Evolutionary conservation across 1,139 yeast genomes (phyloP).

Genomic region (Spencermartinsiella ligniputridi): DNA sequence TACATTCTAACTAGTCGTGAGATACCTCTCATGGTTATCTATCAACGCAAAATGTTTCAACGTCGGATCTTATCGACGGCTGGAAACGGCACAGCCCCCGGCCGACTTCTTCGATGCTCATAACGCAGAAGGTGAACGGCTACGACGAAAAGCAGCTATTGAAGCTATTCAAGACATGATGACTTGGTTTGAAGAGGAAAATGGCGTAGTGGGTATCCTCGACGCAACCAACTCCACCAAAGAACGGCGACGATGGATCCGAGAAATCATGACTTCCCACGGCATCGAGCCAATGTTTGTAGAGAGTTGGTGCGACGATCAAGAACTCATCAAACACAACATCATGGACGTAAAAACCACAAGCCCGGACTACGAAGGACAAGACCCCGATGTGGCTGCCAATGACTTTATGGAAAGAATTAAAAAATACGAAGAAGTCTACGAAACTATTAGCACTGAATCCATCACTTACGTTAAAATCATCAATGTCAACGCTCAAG

Average conservation of each 20-base stretch:
- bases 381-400: constrained; percentile 68
- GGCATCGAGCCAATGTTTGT: constrained; percentile 84
- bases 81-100: constrained; percentile 49
- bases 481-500: constrained; percentile 82
- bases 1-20: constrained; percentile 50
- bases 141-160: constrained; percentile 66
- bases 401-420: constrained; percentile 71
- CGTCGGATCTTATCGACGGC: constrained; percentile 80
- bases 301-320: constrained; percentile 87
- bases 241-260: constrained; percentile 62
- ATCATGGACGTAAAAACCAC: constrained; percentile 81
- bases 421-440: constrained; percentile 62
- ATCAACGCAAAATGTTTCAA: constrained; percentile 84
- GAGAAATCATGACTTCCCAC: constrained; percentile 58
- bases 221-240: constrained; percentile 84
- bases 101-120: constrained; percentile 76
- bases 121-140: constrained; percentile 58
- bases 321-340: constrained; percentile 70
- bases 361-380: constrained; percentile 79
- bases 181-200: constrained; percentile 75
- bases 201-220: constrained; percentile 85
- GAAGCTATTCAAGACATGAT: constrained; percentile 79
- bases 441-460: constrained; percentile 62
- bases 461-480: constrained; percentile 79
- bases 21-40: constrained; percentile 89